A percentile compares a stretch with the other conserved stretches of the same genome.
Evolutionary conservation across 202 grass and related monocot genomes (phyloP).

Genomic region (Carex arenaria): DNA sequence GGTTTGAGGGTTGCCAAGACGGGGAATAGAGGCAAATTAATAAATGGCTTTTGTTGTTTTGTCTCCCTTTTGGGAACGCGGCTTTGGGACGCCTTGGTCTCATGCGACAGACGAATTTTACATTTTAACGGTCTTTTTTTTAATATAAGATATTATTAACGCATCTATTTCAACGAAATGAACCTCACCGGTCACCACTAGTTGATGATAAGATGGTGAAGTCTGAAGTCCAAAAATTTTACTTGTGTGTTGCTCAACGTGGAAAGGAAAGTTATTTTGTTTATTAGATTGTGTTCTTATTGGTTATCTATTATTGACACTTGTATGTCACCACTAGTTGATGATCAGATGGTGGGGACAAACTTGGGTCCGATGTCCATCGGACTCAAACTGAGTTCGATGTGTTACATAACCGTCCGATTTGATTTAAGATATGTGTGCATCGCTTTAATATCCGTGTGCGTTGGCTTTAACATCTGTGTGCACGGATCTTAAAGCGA

Average conservation of each 20-base stretch:
- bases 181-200: not conserved
- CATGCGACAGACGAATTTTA: conserved; percentile 10
- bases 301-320: too few relatives aligned
- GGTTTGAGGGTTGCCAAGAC: not conserved
- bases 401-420: too few relatives aligned
- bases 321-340: too few relatives aligned
- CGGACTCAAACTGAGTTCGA: too few relatives aligned
- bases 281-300: not conserved
- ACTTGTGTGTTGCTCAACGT: not conserved
- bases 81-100: conserved; percentile 11
- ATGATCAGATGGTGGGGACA: too few relatives aligned
- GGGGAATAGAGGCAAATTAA: not conserved
- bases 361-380: too few relatives aligned
- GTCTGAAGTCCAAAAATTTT: conserved; percentile 9
- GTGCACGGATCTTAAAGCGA: too few relatives aligned
- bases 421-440: too few relatives aligned
- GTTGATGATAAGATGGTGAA: not conserved
- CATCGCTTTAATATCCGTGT: too few relatives aligned
- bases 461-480: too few relatives aligned
- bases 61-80: conserved; percentile 4
- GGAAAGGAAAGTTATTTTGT: not conserved
- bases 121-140: not conserved
- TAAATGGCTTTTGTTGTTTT: not conserved
- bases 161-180: not conserved
- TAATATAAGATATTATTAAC: not conserved